Base-by-base conservation (phyloP, 2,329 filamentous ascomycete genomes). In the Sordariomycetes sp. region DNA sequence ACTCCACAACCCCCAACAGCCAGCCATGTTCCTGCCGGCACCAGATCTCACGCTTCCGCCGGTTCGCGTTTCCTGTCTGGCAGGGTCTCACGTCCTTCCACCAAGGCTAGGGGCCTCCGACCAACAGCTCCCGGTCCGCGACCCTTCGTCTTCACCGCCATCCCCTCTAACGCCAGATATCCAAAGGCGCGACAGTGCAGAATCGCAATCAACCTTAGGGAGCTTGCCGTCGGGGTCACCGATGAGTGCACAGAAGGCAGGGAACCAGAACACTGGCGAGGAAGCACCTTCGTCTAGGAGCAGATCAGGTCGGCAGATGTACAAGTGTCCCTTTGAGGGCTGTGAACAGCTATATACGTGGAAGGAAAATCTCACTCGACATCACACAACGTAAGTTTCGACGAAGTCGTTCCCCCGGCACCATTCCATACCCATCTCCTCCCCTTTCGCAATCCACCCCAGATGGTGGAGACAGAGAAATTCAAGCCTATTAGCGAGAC, bases 321-420 rank as follows among this genome's bases (percentile, higher is more conserved):
- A 34, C 56, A 58, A 58, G 35, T 58, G 56, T 24, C 34, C 56
- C 4, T 16, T 40, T 14, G 22, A 58, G 20, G 56, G 56, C 2
- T 58, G 56, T 20, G 34, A 28, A 10, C 53, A 43, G 48, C 53
- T 32, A 14, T 58, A 53, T n/a, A 53, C 48, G n/a, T 58, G 56
- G 56, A 58, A 58, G 50, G 56, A 58, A 35, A 58, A 58, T 35
- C 56, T 53, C 24, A 58, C 56, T 20, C 48, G 56, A 4, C 56
- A 58, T 20, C 53, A 40, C 24, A 53, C 56, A n/a, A 58, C 56
- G 56, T 58, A 58, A 34, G 56, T 50, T 50, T 25, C 8, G 4
- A 6, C 7, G 16, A n/a, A n/a, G n/a, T n/a, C n/a, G n/a, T n/a
- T n/a, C n/a, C n/a, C n/a, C n/a, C n/a, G n/a, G n/a, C n/a, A n/a